A percentile compares a stretch with the other conserved stretches of the same genome.
phyloP scores from a whole-genome alignment of 345 rosid species.

The Corchorus olitorius region DNA sequence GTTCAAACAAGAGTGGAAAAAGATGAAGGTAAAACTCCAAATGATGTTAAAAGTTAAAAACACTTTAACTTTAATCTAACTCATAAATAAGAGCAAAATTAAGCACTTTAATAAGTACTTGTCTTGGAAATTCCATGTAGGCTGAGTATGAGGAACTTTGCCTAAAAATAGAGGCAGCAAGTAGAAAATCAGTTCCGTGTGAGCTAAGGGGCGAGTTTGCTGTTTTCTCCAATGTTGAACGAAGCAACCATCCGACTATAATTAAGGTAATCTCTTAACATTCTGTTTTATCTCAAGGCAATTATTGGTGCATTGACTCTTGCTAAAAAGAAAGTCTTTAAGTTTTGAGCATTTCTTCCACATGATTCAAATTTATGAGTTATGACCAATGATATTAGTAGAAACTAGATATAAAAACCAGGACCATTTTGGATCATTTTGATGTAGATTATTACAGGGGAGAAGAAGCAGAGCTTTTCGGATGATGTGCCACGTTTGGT shows the following conservation, averaged over 20 bases:
- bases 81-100: neutral
- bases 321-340: neutral
- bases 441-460: constrained; percentile 49
- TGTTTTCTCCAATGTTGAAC: constrained; percentile 40
- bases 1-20: constrained; percentile 49
- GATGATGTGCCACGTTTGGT: constrained; percentile 58
- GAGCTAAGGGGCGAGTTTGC: constrained; percentile 40
- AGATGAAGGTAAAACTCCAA: constrained; percentile 44
- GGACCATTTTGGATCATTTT: neutral
- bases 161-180: constrained; percentile 43
- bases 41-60: no score
- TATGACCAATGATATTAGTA: no score
- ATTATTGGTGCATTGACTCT: no score
- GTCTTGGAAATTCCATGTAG: constrained; percentile 23
- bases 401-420: neutral
- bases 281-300: neutral
- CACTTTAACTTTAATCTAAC: no score
- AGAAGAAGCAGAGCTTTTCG: constrained; percentile 34
- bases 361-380: neutral
- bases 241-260: constrained; percentile 53
- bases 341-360: neutral
- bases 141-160: constrained; percentile 50
- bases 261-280: constrained; percentile 42
- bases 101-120: neutral
- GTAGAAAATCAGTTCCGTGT: constrained; percentile 3